A percentile compares a stretch with the other conserved stretches of the same genome.
Evolutionary conservation across 2,329 filamentous ascomycete genomes (phyloP).

Genomic region (Fragosphaeria purpurea): DNA sequence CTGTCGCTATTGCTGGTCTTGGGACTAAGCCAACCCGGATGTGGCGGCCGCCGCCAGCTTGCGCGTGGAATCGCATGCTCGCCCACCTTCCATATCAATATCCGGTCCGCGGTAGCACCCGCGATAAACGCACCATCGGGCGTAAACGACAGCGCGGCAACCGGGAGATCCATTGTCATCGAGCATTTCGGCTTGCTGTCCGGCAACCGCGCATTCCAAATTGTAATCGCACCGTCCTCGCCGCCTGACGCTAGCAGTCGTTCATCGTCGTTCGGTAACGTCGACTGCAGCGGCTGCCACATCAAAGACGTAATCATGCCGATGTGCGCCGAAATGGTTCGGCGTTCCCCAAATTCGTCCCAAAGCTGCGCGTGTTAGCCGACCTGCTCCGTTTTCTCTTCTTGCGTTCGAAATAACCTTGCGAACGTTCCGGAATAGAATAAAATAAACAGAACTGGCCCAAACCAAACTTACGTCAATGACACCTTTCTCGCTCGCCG

Average conservation of each 20-base stretch:
- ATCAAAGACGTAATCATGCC: conserved; percentile 47
- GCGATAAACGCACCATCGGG: conserved; percentile 55
- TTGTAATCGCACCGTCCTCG: conserved; percentile 51
- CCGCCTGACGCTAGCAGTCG: conserved; percentile 51
- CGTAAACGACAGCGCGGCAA: conserved; percentile 51
- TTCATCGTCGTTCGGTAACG: conserved; percentile 31
- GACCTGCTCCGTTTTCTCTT: too few relatives aligned
- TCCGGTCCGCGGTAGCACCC: conserved; percentile 46
- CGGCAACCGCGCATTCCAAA: conserved; percentile 49
- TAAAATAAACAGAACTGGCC: neutral
- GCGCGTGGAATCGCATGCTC: conserved; percentile 48
- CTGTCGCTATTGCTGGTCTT: conserved; percentile 36
- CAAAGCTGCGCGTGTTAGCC: conserved; percentile 33
- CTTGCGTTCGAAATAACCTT: too few relatives aligned
- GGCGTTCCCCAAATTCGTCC: conserved; percentile 42
- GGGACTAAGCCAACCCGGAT: conserved; percentile 50
- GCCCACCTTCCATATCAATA: conserved; percentile 56
- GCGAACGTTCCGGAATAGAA: neutral
- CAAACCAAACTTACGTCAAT: conserved; percentile 41
- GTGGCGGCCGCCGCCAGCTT: conserved; percentile 45
- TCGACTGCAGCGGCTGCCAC: conserved; percentile 47
- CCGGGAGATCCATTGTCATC: conserved; percentile 47
- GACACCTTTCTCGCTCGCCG: conserved; percentile 48
- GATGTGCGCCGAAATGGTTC: conserved; percentile 48
- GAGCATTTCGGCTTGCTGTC: conserved; percentile 48